These are phyloP conservation scores for Physcomitrellopsis africana DNA, from an alignment of 225 moss, liverwort and hornwort genomes.

Conservation along the genomic window DNA sequence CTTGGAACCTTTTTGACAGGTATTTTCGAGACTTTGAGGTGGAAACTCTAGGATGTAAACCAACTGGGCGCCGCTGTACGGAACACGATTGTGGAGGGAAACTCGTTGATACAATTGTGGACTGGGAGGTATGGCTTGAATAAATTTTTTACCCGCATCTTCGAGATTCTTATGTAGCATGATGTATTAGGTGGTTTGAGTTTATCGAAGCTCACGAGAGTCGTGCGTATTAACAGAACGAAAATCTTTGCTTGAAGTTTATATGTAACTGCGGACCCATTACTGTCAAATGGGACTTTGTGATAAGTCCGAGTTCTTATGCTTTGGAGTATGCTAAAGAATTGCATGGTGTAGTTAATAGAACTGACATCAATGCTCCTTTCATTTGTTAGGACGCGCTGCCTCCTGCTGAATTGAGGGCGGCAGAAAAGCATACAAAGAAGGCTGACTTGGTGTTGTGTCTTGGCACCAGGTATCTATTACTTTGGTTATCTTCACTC, in stretches of 20 bases:
- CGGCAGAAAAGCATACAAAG: conserved; percentile 80
- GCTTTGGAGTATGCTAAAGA: not conserved
- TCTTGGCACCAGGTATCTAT: conserved; percentile 78
- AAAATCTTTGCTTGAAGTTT: conserved; percentile 1
- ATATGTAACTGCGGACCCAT: conserved; percentile 1
- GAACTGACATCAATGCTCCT: conserved; percentile 22
- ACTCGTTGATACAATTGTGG: conserved; percentile 85
- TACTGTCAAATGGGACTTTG: conserved; percentile 19
- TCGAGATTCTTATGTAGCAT: conserved; percentile 6
- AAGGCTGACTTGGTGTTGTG: conserved; percentile 83
- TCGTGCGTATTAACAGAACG: not conserved
- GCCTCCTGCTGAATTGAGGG: conserved; percentile 76
- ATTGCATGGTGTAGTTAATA: conserved; percentile 5
- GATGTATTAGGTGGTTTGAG: not conserved
- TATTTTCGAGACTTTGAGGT: conserved; percentile 93
- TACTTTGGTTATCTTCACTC: conserved; percentile 4
- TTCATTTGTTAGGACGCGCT: conserved; percentile 67
- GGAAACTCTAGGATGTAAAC: conserved; percentile 82
- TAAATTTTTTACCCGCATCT: conserved; percentile 12
- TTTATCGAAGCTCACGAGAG: not conserved
- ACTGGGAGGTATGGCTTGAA: conserved; percentile 72
- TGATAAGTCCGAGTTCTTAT: conserved; percentile 20
- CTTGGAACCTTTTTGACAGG: conserved; percentile 46
- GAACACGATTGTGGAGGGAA: conserved; percentile 65
- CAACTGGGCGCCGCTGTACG: conserved; percentile 75